A percentile compares a stretch with the other conserved stretches of the same genome.
Evolutionary conservation across 257 asterid genomes (phyloP).

Genomic region (Cinchona pubescens): DNA sequence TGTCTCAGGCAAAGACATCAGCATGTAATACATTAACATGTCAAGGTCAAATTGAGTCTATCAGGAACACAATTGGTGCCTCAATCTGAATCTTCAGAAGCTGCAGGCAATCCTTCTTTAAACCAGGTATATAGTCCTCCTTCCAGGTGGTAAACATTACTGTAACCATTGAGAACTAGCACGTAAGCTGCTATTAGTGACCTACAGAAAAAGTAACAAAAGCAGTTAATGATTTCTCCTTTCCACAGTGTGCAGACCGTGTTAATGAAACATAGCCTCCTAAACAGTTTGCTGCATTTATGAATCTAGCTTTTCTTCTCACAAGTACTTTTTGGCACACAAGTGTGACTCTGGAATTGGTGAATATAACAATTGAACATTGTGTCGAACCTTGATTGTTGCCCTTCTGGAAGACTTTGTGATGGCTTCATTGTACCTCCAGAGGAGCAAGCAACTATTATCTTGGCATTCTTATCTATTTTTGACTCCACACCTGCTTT

Average conservation of each 20-base stretch:
- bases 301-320: background rate
- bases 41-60: background rate
- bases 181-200: slow-evolving; percentile 94
- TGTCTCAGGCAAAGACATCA: background rate
- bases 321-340: background rate
- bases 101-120: slow-evolving; percentile 72
- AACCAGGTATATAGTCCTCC: slow-evolving; percentile 82
- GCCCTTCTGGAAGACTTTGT: slow-evolving; percentile 87
- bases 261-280: background rate
- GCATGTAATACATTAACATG: background rate
- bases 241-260: background rate
- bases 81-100: slow-evolving; percentile 43
- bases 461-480: slow-evolving; percentile 64
- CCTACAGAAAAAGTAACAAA: slow-evolving; percentile 46
- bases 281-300: background rate
- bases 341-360: background rate
- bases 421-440: slow-evolving; percentile 86
- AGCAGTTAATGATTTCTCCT: slow-evolving; percentile 3
- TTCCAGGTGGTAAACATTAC: slow-evolving; percentile 75
- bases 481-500: slow-evolving; percentile 79
- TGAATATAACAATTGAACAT: background rate
- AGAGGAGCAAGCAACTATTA: slow-evolving; percentile 85
- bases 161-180: slow-evolving; percentile 83
- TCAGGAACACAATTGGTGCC: slow-evolving; percentile 2
- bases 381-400: slow-evolving; percentile 65